Evolutionary conservation across 768 basidiomycete genomes (phyloP), one percentile per base, ranked within the genome.

Genomic region (Lyophyllum decastes): DNA sequence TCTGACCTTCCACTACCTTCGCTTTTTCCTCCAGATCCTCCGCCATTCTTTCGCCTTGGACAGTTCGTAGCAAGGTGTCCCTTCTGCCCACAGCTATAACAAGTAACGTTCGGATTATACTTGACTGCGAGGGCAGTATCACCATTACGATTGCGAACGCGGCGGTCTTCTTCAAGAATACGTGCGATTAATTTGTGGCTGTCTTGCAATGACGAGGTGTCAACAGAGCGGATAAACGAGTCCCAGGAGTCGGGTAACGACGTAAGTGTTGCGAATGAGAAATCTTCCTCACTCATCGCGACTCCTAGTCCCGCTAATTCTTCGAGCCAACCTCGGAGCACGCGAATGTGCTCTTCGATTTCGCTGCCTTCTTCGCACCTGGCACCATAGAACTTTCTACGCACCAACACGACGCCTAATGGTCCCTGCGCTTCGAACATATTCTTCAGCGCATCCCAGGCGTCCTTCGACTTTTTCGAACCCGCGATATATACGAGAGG

Each of bases 181-280:
- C 61, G 55, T n/a, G 68, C 64, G 27, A 70, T 66, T 34, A 70
- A 47, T 43, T 62, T 57, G 34, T 50, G 25, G 11, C 62, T 62
- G 25, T 64, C 56, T 25, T 62, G 47, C 21, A 68, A 43, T 8
- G 60, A 62, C 25, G 60, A 17, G 56, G 61, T 40, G 47, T 71
- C 64, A 12, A 68, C 51, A 12, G 62, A 45, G 0, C 55, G 54
- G 22, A 67, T 70, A 49, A 74, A 75, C 0, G 58, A 9, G 50
- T 73, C 64, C 75, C 75, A 76, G 14, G 72, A 66, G 10, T 72
- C 65, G 17, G 71, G 73, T 0, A 76, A 60, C 7, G 67, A 72
- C 2, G 68, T 70, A 22, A 74, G 66, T 8, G 76, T 53, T 0
- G 66, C 68, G 52, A 67, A 67, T 24, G 63, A 53, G 50, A 74